Conservation (phyloP, 225 moss, liverwort and hornwort genomes). For the Polytrichum commune region DNA sequence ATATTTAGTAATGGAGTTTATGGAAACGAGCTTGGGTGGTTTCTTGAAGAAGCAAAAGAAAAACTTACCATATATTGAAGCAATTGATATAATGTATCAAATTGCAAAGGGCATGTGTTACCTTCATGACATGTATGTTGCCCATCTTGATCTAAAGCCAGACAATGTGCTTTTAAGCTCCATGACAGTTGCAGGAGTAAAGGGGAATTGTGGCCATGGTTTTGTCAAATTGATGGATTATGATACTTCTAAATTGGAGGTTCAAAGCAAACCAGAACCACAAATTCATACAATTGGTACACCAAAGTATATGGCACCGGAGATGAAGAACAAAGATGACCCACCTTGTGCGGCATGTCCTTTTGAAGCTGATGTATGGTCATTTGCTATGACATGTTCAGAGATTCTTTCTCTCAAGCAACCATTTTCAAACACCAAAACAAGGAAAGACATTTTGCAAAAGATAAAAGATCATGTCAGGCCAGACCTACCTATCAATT, state of each 20-base stretch:
- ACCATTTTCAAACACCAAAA: background rate
- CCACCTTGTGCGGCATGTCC: background rate
- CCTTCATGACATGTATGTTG: background rate
- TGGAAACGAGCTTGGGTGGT: background rate
- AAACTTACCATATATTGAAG: background rate
- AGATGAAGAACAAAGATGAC: background rate
- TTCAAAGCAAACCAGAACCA: background rate
- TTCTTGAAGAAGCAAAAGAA: background rate
- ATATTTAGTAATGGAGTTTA: background rate
- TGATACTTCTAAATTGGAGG: background rate
- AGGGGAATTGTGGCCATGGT: background rate
- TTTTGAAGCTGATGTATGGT: background rate
- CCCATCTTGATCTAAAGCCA: slow-evolving; percentile 9
- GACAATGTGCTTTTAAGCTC: background rate
- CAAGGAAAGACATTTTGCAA: background rate
- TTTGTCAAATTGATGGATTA: background rate
- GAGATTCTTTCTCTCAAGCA: background rate
- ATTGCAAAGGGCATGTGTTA: slow-evolving; percentile 10
- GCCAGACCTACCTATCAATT: background rate
- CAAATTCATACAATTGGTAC: background rate
- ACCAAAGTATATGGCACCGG: slow-evolving; percentile 4
- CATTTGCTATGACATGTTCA: background rate
- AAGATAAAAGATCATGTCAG: background rate
- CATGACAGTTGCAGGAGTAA: background rate
- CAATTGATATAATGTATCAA: background rate